Evolutionary conservation across 805 yeast species (phyloP), one percentile per base, ranked within the genome.

Genomic region (Wickerhamomyces kurtzmanii): DNA sequence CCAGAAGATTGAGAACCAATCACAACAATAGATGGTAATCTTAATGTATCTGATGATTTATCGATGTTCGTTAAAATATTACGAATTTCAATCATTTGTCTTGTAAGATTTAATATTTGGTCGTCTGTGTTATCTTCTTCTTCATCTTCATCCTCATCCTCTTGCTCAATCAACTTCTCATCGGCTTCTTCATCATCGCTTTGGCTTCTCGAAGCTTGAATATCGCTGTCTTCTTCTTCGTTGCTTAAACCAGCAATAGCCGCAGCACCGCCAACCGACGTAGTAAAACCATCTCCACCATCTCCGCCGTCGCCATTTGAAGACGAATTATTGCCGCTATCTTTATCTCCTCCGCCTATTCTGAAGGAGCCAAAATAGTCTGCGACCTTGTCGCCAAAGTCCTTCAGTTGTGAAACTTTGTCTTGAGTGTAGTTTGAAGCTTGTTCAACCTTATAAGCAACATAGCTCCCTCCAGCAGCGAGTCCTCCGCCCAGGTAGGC

Each of bases 1-100:
- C 99, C 99, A 23, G 95, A 83, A 6, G 94, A 82, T 59, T 91
- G 99, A 1, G 97, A 89, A 0, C 99, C 99, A 36, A 91, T 73
- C 3, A 91, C 98, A 17, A 91, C 97, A 43, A 91, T 91, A 0
- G 96, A 81, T 2, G 98, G 98, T 23, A 91, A 62, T 40, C 77
- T 83, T 27, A 91, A 61, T 9, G 84, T 71, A 20, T 84, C 85
- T 5, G 79, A 60, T 0, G 71, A 62, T 31, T 78, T 75, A 42
- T 85, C 91, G 12, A 91, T 73, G 35, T 71, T 75, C 32, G 79
- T 70, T 29, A 91, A 60, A 17, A 91, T 70, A 28, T 77, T 69
- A 47, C 97, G 65, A 32, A 91, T 87, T 52, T 93, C 98, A 43
- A 91, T 93, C 99, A 91, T 91, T 53, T 86, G 94, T 40, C 86